A percentile compares a stretch with the other conserved stretches of the same genome.
Conservation (phyloP, 768 basidiomycete genomes). For the Tulasnella sp. region DNA sequence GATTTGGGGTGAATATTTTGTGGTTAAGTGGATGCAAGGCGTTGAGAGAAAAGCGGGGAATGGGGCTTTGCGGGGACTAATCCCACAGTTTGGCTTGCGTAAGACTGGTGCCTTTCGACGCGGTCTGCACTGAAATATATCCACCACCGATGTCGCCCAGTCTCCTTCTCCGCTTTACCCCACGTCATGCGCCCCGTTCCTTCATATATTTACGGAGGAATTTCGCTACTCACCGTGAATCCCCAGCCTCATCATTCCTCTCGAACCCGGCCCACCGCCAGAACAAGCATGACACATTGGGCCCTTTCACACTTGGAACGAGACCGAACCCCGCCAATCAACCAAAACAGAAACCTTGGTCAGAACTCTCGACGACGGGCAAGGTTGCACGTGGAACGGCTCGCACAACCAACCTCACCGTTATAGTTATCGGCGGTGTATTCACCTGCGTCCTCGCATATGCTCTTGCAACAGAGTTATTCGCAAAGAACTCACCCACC, state of each 20-base stretch:
- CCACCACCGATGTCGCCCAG: no score
- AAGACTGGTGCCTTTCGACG: no score
- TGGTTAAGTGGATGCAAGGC: no score
- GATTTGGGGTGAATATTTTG: no score
- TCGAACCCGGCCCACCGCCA: constrained; percentile 41
- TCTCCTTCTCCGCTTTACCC: no score
- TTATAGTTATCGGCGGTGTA: constrained; percentile 65
- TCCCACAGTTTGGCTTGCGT: no score
- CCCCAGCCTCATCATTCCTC: constrained; percentile 39
- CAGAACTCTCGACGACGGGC: constrained; percentile 58
- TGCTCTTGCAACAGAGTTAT: constrained; percentile 68
- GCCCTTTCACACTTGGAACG: constrained; percentile 67
- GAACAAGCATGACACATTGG: constrained; percentile 39
- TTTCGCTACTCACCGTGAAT: constrained; percentile 40
- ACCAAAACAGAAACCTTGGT: constrained; percentile 60
- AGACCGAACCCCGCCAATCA: constrained; percentile 41
- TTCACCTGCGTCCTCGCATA: constrained; percentile 64
- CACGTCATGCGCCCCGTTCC: no score
- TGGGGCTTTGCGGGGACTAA: no score
- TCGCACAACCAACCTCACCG: constrained; percentile 39
- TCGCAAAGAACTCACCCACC: constrained; percentile 80
- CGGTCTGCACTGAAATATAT: no score
- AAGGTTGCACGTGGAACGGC: constrained; percentile 49
- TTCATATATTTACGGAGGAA: no score
- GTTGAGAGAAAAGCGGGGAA: no score